Evolutionary conservation across 176 grass and related monocot species (phyloP), one percentile per base, ranked within the genome.

Genomic region (Avena eriantha): DNA sequence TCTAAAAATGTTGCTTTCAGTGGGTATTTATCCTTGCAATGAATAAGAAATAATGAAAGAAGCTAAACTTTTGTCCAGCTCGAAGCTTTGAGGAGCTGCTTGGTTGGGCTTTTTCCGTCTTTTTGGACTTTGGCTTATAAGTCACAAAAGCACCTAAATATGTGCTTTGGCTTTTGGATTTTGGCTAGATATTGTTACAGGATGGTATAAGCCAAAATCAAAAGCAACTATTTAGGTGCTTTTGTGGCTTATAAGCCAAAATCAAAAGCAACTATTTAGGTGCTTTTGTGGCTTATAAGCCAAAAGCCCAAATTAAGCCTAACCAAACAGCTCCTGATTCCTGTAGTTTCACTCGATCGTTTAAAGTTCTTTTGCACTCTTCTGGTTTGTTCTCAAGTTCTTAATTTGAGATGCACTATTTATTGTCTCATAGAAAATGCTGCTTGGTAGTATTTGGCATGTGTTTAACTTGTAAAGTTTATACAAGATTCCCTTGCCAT

Each of bases 301-400:
- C 39, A 41, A 41, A 41, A 41, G 39, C 39, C 39, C 6, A 41
- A 41, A 41, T 41, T 41, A 41, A 41, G 39, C 39, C 39, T 41
- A 41, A 41, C 39, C 39, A 41, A 41, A 41, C 39, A 41, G 39
- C 39, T 7, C 39, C 7, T 41, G 39, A 47, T 66, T 80, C 51
- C 31, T 68, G 35, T 77, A 23, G 18, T 51, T 67, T 81, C 51
- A 55, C 16, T 18, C 5, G 17, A 18, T 55, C 51, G 51, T 55
- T 55, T 17, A 55, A 18, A 18, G 17, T 18, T 18, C 4, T 17
- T 55, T 16, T 56, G 35, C 29, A 63, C 55, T 61, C 59, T 11
- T 83, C 10, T 7, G 49, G 16, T 35, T 15, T 49, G 19, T 82
- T 83, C 21, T 59, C 75, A 78, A 60, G 24, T 21, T 88, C 19